Conservation (phyloP, 306 rosid species). For the Comarum palustre region DNA sequence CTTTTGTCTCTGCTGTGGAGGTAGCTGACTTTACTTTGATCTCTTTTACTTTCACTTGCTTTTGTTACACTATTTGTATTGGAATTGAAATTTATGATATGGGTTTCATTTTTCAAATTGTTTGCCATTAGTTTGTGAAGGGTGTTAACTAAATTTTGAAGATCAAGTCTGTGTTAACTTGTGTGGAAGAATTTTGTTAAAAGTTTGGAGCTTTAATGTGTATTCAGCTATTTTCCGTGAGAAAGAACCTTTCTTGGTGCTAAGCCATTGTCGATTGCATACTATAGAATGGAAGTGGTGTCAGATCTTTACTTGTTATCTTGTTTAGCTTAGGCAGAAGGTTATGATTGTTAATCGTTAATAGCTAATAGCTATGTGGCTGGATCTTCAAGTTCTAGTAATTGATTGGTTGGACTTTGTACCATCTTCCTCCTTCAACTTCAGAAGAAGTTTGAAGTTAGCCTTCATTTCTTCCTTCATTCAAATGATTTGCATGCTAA, state of each 20-base stretch:
- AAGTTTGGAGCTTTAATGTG: background rate
- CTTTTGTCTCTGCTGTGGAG: slow-evolving; percentile 38
- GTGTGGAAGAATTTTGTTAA: background rate
- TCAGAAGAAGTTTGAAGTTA: background rate
- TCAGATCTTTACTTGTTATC: background rate
- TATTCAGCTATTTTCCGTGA: background rate
- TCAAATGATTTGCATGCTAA: background rate
- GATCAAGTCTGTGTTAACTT: background rate
- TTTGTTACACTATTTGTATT: background rate
- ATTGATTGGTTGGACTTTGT: background rate
- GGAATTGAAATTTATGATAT: slow-evolving; percentile 2
- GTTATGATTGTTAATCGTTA: background rate
- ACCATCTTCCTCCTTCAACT: background rate
- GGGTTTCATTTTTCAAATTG: slow-evolving; percentile 13
- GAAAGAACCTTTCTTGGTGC: background rate
- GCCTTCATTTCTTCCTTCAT: background rate
- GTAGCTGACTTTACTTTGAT: slow-evolving; percentile 17
- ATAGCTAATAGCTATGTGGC: background rate
- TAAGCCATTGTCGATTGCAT: background rate
- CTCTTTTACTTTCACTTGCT: background rate
- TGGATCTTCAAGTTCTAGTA: background rate
- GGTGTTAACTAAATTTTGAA: background rate
- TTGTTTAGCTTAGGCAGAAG: background rate
- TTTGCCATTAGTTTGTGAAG: background rate
- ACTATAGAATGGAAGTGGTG: background rate